phyloP scores from a whole-genome alignment of 2,329 filamentous ascomycete species.

The Hirsutella minnesotensis region DNA sequence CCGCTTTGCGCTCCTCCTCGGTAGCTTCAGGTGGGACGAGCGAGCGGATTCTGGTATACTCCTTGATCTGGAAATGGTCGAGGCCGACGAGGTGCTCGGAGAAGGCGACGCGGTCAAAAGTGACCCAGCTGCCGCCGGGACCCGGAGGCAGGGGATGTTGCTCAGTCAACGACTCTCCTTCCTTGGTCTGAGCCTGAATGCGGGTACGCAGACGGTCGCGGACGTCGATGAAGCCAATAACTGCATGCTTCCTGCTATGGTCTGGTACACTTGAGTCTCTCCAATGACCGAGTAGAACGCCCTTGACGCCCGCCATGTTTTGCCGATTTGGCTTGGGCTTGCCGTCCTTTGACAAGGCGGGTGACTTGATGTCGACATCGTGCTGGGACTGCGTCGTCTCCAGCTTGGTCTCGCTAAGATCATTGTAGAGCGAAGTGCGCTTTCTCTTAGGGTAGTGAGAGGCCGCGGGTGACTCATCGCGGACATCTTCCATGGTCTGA shows the following conservation, averaged over 20 bases:
- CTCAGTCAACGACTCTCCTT: slow-evolving; percentile 33
- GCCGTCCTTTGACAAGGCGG: slow-evolving; percentile 3
- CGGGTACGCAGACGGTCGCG: slow-evolving; percentile 48
- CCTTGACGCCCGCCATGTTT: slow-evolving; percentile 25
- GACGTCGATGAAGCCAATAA: slow-evolving; percentile 51
- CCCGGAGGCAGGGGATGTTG: slow-evolving; percentile 41
- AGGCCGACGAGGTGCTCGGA: slow-evolving; percentile 42
- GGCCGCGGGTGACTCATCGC: slow-evolving; percentile 23
- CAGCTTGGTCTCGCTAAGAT: slow-evolving; percentile 36
- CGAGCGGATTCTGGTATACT: slow-evolving; percentile 45
- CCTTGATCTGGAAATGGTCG: slow-evolving; percentile 46
- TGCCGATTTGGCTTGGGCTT: slow-evolving; percentile 17
- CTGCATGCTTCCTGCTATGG: slow-evolving; percentile 39
- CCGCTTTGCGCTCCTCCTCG: slow-evolving; percentile 23
- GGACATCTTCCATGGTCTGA: slow-evolving; percentile 28
- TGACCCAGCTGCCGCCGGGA: slow-evolving; percentile 52
- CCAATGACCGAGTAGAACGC: slow-evolving; percentile 46
- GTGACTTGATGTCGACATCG: slow-evolving; percentile 18
- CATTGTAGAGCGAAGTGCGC: slow-evolving; percentile 35
- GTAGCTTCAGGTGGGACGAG: slow-evolving; percentile 22
- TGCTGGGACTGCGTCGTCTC: slow-evolving; percentile 19
- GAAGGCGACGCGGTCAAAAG: slow-evolving; percentile 49
- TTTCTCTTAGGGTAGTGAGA: slow-evolving; percentile 44
- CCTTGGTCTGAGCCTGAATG: slow-evolving; percentile 37
- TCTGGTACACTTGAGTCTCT: slow-evolving; percentile 41